Evolutionary conservation across 805 yeast genomes (phyloP), one percentile per base, ranked within the genome.

Genomic region (Blastobotrys parvus): DNA sequence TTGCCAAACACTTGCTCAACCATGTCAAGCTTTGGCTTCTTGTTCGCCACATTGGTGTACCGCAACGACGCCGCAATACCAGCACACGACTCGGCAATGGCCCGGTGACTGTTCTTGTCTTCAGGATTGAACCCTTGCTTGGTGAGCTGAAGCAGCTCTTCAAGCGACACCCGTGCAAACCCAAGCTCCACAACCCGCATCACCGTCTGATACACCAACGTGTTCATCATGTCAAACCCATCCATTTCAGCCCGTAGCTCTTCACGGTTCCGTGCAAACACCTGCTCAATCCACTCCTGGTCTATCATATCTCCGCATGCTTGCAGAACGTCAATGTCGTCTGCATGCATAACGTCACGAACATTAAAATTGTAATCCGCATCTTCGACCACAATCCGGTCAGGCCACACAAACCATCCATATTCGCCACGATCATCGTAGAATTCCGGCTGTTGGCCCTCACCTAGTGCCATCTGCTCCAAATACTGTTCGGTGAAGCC

Each of bases 391-490:
- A 64, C 65, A 16, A 78, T 54, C 0, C 63, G 51, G 16, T 75
- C 61, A 11, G 79, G 83, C 95, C 95, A 86, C 41, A 82, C 80
- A 6, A 83, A 60, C 77, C 88, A 82, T 0, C 94, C 92, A 6
- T 67, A 63, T 54, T 67, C 70, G 2, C 72, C 64, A 41, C 71
- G 73, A 23, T 71, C 71, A 53, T 82, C 88, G 50, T 81, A 68
- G 53, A 63, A 86, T 49, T 68, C 80, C 1, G 58, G 56, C 83
- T 82, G 44, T 0, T 64, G 59, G 11, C 65, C 60, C 47, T 75
- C 75, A 8, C 56, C 54, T 67, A 82, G 63, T 50, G 83, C 92
- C n/a, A n/a, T n/a, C n/a, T n/a, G n/a, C 3, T 54, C 45, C 34
- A 61, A 57, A 67, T 80, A 82, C 1, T 45, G 49, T 0, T 61